A percentile compares a stretch with the other conserved stretches of the same genome.
These are phyloP conservation scores for Pyracantha coccinea DNA, from an alignment of 331 rosid species.

Conservation along the genomic window DNA sequence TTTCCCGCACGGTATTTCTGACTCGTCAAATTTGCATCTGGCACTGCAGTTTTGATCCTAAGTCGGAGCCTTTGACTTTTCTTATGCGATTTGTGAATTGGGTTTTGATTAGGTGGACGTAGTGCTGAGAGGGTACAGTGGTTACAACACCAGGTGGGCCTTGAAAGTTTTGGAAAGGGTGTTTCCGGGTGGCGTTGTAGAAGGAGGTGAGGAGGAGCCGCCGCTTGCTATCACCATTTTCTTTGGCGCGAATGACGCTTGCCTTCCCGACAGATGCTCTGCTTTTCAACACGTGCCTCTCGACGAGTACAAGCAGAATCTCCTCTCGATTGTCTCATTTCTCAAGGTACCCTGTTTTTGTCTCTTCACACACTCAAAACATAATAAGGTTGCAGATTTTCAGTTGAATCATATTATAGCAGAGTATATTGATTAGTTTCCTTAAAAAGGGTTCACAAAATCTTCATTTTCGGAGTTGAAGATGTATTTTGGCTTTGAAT, in stretches of 20 bases:
- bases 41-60: neutral
- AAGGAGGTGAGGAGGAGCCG: conserved; percentile 1
- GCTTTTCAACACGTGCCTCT: conserved; percentile 78
- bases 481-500: neutral
- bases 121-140: conserved; percentile 78
- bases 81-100: neutral
- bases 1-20: conserved; percentile 52
- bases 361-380: neutral
- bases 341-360: conserved; percentile 41
- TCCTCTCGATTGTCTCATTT: conserved; percentile 48
- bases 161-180: conserved; percentile 60
- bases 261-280: conserved; percentile 54
- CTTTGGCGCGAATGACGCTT: conserved; percentile 94
- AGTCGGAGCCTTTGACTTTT: neutral
- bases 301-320: conserved; percentile 58
- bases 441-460: neutral
- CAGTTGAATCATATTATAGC: neutral
- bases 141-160: conserved; percentile 91
- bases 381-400: neutral
- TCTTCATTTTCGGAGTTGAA: neutral
- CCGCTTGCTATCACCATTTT: conserved; percentile 64
- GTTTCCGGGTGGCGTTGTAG: conserved; percentile 31
- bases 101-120: conserved; percentile 56
- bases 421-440: neutral
- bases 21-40: no score